Conservation (phyloP, 768 basidiomycete genomes). For the Boletus rubroflammeus region DNA sequence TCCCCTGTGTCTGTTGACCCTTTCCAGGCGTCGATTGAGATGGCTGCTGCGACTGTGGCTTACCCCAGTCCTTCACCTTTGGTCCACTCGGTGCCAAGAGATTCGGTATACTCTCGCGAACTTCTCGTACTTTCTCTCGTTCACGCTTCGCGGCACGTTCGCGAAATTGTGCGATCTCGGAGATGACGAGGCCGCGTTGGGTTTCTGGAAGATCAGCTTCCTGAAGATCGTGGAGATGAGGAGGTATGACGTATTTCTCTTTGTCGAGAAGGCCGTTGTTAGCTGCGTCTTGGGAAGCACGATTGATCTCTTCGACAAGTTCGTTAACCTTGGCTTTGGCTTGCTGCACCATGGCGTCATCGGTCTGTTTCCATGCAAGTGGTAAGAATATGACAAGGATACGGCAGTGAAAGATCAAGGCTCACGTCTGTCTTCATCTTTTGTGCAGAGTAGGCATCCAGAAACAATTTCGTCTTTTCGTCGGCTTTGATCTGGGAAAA, state of each 20-base stretch:
- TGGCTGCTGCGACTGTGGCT: constrained; percentile 37
- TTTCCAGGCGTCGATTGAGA: constrained; percentile 34
- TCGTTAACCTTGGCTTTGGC: constrained; percentile 63
- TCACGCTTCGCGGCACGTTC: constrained; percentile 91
- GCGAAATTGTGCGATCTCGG: constrained; percentile 94
- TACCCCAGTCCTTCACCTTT: constrained; percentile 77
- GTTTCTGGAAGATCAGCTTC: constrained; percentile 97
- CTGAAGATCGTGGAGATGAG: constrained; percentile 94
- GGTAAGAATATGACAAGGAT: neutral
- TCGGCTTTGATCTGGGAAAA: constrained; percentile 82
- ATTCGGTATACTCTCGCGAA: constrained; percentile 53
- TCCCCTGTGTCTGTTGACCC: constrained; percentile 53
- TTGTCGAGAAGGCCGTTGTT: constrained; percentile 73
- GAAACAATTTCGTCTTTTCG: constrained; percentile 85
- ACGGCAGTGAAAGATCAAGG: constrained; percentile 4
- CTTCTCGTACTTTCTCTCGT: constrained; percentile 83
- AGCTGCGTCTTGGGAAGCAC: constrained; percentile 69
- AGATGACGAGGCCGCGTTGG: constrained; percentile 85
- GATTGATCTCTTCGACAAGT: constrained; percentile 69
- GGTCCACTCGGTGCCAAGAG: constrained; percentile 63
- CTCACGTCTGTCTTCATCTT: constrained; percentile 81
- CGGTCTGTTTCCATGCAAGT: constrained; percentile 44
- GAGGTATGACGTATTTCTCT: constrained; percentile 87
- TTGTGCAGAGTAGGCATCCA: constrained; percentile 81
- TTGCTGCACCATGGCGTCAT: constrained; percentile 61